Base-by-base conservation (phyloP, 148 eudicot genomes). In the Persicaria maculosa region DNA sequence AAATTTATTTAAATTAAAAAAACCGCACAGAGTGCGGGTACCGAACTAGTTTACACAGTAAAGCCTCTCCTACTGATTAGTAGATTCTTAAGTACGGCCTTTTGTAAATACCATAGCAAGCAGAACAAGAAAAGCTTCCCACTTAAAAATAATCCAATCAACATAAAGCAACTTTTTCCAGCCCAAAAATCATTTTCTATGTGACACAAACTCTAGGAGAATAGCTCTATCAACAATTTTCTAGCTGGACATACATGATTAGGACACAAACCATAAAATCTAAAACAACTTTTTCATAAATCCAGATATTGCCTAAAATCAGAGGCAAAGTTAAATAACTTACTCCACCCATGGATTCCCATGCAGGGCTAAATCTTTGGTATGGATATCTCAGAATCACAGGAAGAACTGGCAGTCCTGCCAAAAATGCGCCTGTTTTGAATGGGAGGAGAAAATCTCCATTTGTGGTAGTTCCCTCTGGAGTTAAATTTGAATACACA, bases 401-500 rank as follows among this genome's bases (percentile, higher is more conserved):
- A 31, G 97, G 98, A 79, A 80, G 93, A 74, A 94, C 92, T 55
- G 99, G 97, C 86, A 91, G 90, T 80, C 86, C 85, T 44, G 99
- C 84, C 72, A 90, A 83, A 84, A 95, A 95, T 73, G 96, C 99
- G 19, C 99, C 97, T 53, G 96, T 90, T 81, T 95, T 95, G 77
- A 92, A 95, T 59, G 99, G 97, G 79, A 95, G 99, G 72, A 95
- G 88, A 80, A 79, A 95, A 75, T 84, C 89, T 55, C 99, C 99
- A 78, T 95, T 95, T 74, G 99, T 88, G 71, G 99, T 95, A 76
- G 99, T 95, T 71, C 99, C 99, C 88, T 95, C 99, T 95, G 91
- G 47, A 45, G 9, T 59, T 9, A 17, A 58, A 74, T 9, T 40
- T 43, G 19, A 65, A 65, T 12, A 15, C 4, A 11, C 40, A 31